Evolutionary conservation across 179 eudicot species (phyloP), one percentile per base, ranked within the genome.

Genomic region (Vitellaria paradoxa): DNA sequence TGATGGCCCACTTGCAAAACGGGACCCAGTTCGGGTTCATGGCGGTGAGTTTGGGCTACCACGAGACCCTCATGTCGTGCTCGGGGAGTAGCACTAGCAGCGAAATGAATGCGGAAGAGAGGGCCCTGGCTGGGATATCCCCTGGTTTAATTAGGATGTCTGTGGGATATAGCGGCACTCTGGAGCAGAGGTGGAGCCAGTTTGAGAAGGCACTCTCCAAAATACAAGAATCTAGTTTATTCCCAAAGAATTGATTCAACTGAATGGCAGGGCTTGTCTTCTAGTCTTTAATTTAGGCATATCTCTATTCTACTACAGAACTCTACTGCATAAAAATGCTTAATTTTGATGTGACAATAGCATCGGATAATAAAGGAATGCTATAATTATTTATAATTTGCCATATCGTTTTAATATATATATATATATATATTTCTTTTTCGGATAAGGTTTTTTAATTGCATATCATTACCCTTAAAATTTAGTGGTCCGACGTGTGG

Each of bases 1-100:
- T 96, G 21, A 96, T 96, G 99, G 81, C 82, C 79, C 83, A 87
- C 9, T 85, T 96, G 24, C 98, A 96, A 63, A 94, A 96, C 81
- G 62, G 74, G 73, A 85, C 96, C 47, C 96, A 89, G 57, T 96
- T 96, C 15, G 99, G 98, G 75, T 78, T 94, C 76, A 92, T 94
- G 97, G 98, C 99, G 0, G 99, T 94, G 9, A 96, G 98, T 76
- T 79, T 96, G 81, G 99, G 99, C 6, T 96, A 94, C 85, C 93
- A 93, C 7, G 99, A 96, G 86, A 96, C 99, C 23, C 92, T 96
- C 7, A 91, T 96, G 98, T 93, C 99, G 5, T 93, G 98, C 87
- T 93, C 99, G 5, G 90, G 98, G 0, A 91, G 89, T 70, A 93
- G 98, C 85, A 93, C 98, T 0, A 96, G 97, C 67, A 96, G 99